Evolutionary conservation across 345 rosid genomes (phyloP), one percentile per base, ranked within the genome.

Genomic region (Eucalyptus urophylla): DNA sequence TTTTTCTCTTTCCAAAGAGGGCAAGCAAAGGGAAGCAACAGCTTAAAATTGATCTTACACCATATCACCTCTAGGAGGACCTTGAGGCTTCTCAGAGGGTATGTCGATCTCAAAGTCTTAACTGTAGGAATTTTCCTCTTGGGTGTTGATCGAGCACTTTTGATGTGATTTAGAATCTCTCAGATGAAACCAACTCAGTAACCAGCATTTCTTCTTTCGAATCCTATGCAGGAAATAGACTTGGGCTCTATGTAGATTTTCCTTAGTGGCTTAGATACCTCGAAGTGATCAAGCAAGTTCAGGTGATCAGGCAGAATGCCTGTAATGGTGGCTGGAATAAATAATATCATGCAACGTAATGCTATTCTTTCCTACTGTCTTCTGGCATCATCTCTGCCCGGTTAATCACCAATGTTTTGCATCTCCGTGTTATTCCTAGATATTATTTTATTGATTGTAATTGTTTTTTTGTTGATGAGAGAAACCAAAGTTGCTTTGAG

Each of bases 31-130:
- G 99, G 89, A 97, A 95, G 95, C 94, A 91, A 86, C 92, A 33
- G 11, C 90, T 95, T 95, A 91, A 95, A 89, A 94, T 98, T 87
- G 99, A 98, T 93, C 99, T 98, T 86, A 92, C 99, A 29, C 98
- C 98, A 19, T 95, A 93, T 89, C 93, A 89, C 87, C 56, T 80
- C n/a, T 87, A 60, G 88, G 60, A 53, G 54, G 89, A 44, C n/a
- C 56, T 51, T 3, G 9, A 76, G 85, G 47, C 47, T 76, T 40
- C 47, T 76, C 29, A 40, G 12, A 40, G 14, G 47, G 85, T 40
- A 76, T 76, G 85, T 76, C 47, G 11, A 40, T 76, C 14, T 37
- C 8, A 21, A 76, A 76, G 45, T 76, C 27, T 76, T 6, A 11
- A 76, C 47, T 76, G 47, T 19, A 37, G 83, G 27, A 76, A 24